These are phyloP conservation scores for Alternaria angustiovoidea DNA, from an alignment of 2,329 filamentous ascomycete genomes.

Conservation along the genomic window DNA sequence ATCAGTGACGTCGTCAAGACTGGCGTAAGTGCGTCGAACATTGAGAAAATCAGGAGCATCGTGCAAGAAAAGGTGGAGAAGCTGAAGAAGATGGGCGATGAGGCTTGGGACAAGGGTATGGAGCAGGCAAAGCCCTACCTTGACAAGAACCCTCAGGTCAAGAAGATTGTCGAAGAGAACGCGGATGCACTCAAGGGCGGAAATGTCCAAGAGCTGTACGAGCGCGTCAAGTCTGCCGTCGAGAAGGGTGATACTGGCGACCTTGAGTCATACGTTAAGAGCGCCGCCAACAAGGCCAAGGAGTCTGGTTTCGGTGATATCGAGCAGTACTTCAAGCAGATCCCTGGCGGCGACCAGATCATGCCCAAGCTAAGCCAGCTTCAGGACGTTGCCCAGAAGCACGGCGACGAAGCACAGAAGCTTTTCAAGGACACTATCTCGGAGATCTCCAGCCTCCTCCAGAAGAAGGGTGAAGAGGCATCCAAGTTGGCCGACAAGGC, in stretches of 20 bases:
- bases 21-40: conserved; percentile 67
- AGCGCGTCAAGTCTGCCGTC: conserved; percentile 67
- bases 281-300: conserved; percentile 67
- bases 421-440: conserved; percentile 67
- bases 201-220: conserved; percentile 69
- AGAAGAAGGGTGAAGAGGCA: conserved; percentile 47
- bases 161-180: conserved; percentile 76
- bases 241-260: conserved; percentile 68
- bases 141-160: conserved; percentile 79
- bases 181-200: conserved; percentile 72
- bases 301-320: conserved; percentile 59
- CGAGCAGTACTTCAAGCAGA: conserved; percentile 70
- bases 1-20: conserved; percentile 69
- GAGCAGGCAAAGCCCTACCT: conserved; percentile 76
- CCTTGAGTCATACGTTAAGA: conserved; percentile 68
- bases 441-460: conserved; percentile 46
- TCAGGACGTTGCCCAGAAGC: conserved; percentile 70
- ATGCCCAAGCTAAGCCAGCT: conserved; percentile 71
- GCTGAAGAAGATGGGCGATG: conserved; percentile 71
- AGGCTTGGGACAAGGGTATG: conserved; percentile 75
- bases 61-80: conserved; percentile 75
- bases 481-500: conserved; percentile 44
- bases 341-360: conserved; percentile 71
- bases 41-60: conserved; percentile 64
- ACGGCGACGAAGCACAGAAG: conserved; percentile 73